These are phyloP conservation scores for Aspergillus pseudoviridinutans DNA, from an alignment of 2,329 filamentous ascomycete species.

Conservation along the genomic window DNA sequence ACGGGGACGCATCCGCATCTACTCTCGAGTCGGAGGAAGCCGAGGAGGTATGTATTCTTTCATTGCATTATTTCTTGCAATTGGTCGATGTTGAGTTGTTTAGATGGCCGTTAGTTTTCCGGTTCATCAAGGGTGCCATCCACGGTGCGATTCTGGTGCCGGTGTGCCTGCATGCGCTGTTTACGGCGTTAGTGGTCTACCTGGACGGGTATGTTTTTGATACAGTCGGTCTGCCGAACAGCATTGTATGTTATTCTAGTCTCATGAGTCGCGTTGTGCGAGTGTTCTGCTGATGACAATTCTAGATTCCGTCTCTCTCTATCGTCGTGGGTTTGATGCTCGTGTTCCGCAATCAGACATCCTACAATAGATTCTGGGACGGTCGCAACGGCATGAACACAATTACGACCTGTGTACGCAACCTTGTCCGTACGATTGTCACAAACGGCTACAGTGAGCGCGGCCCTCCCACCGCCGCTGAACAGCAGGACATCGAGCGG, in stretches of 20 bases:
- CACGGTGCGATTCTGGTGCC: conserved; percentile 56
- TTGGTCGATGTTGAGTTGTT: background rate
- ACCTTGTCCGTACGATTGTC: conserved; percentile 55
- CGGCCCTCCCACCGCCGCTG: conserved; percentile 34
- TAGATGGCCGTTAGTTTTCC: conserved; percentile 60
- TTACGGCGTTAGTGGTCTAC: conserved; percentile 57
- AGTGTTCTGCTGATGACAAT: background rate
- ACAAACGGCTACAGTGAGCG: conserved; percentile 42
- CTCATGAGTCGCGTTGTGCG: background rate
- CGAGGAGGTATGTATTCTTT: conserved; percentile 21
- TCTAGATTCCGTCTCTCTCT: conserved; percentile 55
- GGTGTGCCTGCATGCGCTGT: conserved; percentile 54
- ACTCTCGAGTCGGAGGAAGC: conserved; percentile 29
- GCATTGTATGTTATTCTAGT: conserved; percentile 45
- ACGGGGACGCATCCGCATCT: conserved; percentile 29
- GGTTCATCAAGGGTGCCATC: conserved; percentile 62
- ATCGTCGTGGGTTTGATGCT: conserved; percentile 66
- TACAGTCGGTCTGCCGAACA: conserved; percentile 53
- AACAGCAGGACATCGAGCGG: conserved; percentile 56
- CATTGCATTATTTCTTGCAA: background rate
- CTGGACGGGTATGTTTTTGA: conserved; percentile 51
- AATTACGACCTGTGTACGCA: conserved; percentile 56
- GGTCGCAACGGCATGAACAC: conserved; percentile 55
- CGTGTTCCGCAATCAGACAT: conserved; percentile 62
- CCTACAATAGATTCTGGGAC: conserved; percentile 63